Conservation (phyloP, 1,139 yeast species). For the Geotrichum citri-aurantii region DNA sequence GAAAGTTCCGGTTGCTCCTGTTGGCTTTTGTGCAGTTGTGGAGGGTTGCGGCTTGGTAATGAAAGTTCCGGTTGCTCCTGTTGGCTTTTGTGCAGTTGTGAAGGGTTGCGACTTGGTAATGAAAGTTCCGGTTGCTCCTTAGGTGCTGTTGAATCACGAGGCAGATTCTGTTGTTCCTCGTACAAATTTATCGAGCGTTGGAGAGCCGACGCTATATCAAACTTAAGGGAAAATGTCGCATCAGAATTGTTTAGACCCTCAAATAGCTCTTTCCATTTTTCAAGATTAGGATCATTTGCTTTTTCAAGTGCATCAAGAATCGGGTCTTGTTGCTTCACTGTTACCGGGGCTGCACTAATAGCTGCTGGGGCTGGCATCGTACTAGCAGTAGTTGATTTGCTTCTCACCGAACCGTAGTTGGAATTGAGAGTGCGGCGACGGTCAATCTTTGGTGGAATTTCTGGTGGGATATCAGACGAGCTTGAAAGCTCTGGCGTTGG, state of each 20-base stretch:
- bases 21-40: not conserved
- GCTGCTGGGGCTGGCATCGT: not conserved
- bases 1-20: not conserved
- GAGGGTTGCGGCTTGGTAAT: not conserved
- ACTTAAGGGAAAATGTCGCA: constrained; percentile 18
- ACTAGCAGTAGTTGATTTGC: not conserved
- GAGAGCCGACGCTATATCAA: constrained; percentile 18
- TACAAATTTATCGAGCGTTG: constrained; percentile 11
- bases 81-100: not conserved
- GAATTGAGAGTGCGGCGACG: not conserved
- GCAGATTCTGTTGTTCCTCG: constrained; percentile 9
- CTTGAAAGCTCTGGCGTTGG: not conserved
- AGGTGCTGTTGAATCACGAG: not conserved
- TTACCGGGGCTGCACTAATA: not conserved
- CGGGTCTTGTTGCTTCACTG: not conserved
- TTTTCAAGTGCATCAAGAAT: not conserved
- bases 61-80: not conserved
- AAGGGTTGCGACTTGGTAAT: not conserved
- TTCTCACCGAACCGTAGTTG: not conserved
- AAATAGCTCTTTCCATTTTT: constrained; percentile 17
- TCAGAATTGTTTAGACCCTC: constrained; percentile 17
- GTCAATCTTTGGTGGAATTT: not conserved
- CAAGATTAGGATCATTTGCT: not conserved
- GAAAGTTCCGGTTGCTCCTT: not conserved
- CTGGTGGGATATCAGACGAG: not conserved